A percentile compares a stretch with the other conserved stretches of the same genome.
Conservation (phyloP, 768 basidiomycete genomes). For the Amanita pseudoporphyria region DNA sequence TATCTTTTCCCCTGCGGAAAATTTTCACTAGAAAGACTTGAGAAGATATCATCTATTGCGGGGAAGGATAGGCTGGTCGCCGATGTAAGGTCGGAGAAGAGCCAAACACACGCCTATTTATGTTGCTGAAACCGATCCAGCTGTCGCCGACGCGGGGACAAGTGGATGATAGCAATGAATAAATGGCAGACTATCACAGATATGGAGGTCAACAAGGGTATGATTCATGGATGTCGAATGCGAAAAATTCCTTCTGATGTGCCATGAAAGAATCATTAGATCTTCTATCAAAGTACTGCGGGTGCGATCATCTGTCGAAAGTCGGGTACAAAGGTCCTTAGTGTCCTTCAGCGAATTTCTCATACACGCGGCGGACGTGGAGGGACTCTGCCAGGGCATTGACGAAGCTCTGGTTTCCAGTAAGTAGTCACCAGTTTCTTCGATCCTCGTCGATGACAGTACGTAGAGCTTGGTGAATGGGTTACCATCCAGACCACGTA, state of each 20-base stretch:
- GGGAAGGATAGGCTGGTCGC: constrained; percentile 88
- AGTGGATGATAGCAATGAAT: constrained; percentile 97
- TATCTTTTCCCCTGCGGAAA: constrained; percentile 81
- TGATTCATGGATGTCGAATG: not conserved
- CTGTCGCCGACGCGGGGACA: constrained; percentile 66
- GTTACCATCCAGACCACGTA: constrained; percentile 88
- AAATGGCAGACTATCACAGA: constrained; percentile 97
- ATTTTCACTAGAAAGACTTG: constrained; percentile 69
- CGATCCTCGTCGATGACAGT: constrained; percentile 7
- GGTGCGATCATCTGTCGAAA: constrained; percentile 26
- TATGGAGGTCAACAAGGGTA: constrained; percentile 83
- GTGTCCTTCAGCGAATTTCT: constrained; percentile 66
- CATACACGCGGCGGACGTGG: constrained; percentile 97
- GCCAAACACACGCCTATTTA: not conserved
- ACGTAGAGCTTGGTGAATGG: constrained; percentile 83
- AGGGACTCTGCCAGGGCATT: constrained; percentile 94
- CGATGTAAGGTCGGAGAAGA: constrained; percentile 73
- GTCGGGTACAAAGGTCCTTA: constrained; percentile 1
- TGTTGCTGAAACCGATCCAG: constrained; percentile 28
- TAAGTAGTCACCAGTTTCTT: constrained; percentile 24
- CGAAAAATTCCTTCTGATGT: not conserved
- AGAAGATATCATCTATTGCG: constrained; percentile 47
- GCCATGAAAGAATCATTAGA: constrained; percentile 58
- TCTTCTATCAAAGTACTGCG: constrained; percentile 72
- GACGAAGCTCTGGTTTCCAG: constrained; percentile 82